Conservation (phyloP, 441 rosid species). For the Brassica balearica region DNA sequence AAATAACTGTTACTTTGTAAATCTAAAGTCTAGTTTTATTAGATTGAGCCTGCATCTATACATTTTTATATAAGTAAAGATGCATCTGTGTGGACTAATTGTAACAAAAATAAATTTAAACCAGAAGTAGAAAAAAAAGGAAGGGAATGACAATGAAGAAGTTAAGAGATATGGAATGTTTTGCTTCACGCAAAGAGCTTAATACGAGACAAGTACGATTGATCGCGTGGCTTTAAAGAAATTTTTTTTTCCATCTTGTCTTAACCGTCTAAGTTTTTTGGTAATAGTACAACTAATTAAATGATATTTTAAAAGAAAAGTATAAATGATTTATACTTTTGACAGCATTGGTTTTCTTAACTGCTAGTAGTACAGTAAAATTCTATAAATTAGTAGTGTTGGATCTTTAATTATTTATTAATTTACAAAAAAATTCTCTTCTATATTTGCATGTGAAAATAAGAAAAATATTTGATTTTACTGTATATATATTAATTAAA, state of each 20-base stretch:
- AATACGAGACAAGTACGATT: constrained; percentile 42
- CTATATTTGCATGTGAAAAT: no score
- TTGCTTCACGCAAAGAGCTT: constrained; percentile 49
- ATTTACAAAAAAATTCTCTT: no score
- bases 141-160: constrained; percentile 21
- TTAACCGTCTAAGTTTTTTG: constrained; percentile 8
- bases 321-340: neutral
- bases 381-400: neutral
- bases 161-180: constrained; percentile 33
- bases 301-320: neutral
- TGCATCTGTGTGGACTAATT: neutral
- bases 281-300: constrained; percentile 28
- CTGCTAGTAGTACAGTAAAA: neutral
- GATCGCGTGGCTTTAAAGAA: constrained; percentile 33
- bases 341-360: constrained; percentile 8
- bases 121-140: constrained; percentile 27
- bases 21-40: no score
- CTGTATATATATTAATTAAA: no score
- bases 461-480: no score
- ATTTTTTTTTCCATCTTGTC: neutral
- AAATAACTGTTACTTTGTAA: neutral
- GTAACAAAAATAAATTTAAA: constrained; percentile 2
- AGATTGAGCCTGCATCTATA: neutral
- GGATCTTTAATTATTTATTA: no score
- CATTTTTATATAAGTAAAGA: neutral